These are phyloP conservation scores for Cyberlindnera xylosilytica DNA, from an alignment of 805 yeast species.

Conservation along the genomic window DNA sequence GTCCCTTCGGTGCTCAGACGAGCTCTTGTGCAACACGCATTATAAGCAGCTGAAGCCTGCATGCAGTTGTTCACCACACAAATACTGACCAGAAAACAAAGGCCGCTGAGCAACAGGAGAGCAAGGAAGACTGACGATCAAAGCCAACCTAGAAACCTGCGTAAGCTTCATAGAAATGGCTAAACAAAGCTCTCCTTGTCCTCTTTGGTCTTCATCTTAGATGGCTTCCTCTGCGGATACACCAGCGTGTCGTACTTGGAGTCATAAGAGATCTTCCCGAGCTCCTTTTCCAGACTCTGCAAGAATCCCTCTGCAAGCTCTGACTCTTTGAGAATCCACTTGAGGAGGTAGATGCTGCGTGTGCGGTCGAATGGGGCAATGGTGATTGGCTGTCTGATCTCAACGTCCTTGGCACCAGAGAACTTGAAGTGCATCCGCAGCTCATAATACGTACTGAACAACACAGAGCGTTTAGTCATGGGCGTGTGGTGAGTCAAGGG, in stretches of 20 bases:
- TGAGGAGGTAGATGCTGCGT: constrained; percentile 46
- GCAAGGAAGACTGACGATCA: too few species aligned
- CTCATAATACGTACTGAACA: constrained; percentile 52
- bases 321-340: constrained; percentile 52
- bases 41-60: too few species aligned
- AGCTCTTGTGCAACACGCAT: too few species aligned
- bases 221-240: constrained; percentile 30
- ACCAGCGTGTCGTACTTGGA: constrained; percentile 30
- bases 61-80: too few species aligned
- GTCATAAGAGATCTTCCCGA: constrained; percentile 34
- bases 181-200: constrained; percentile 24
- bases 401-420: constrained; percentile 50
- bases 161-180: too few species aligned
- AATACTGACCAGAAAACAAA: too few species aligned
- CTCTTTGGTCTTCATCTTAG: constrained; percentile 19
- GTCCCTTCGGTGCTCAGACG: too few species aligned
- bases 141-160: too few species aligned
- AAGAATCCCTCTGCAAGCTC: constrained; percentile 36
- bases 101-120: too few species aligned
- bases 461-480: constrained; percentile 47
- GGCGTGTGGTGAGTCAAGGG: constrained; percentile 44
- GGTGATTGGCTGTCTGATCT: constrained; percentile 47
- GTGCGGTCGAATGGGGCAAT: constrained; percentile 50
- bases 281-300: constrained; percentile 25
- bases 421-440: constrained; percentile 39